Conservation (phyloP, 768 basidiomycete species). For the Tricholoma saponaceum region DNA sequence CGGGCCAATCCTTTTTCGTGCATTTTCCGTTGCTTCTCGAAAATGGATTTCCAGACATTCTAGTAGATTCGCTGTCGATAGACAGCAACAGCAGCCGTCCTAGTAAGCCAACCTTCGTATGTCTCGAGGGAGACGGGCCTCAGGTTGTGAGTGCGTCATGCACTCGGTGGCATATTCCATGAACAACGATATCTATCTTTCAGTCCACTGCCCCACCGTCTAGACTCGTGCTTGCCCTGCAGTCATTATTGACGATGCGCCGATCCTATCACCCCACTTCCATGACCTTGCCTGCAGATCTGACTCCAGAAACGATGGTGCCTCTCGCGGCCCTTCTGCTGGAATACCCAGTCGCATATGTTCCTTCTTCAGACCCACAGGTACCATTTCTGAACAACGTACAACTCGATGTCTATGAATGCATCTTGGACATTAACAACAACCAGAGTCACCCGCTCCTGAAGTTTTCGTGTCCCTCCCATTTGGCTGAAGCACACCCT, state of each 20-base stretch:
- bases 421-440: constrained; percentile 19
- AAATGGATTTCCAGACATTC: not conserved
- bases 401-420: constrained; percentile 50
- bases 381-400: constrained; percentile 40
- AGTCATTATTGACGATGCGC: constrained; percentile 5
- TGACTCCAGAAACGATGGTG: constrained; percentile 29
- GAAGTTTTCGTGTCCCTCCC: constrained; percentile 55
- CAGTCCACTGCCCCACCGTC: constrained; percentile 17
- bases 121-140: constrained; percentile 11
- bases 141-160: not conserved
- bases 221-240: constrained; percentile 8
- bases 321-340: constrained; percentile 57
- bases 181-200: not conserved
- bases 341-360: constrained; percentile 58
- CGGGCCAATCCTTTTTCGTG: constrained; percentile 54
- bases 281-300: constrained; percentile 23
- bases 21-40: constrained; percentile 29
- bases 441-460: constrained; percentile 33
- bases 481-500: constrained; percentile 16
- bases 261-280: constrained; percentile 10
- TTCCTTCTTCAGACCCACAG: constrained; percentile 24
- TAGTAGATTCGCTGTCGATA: not conserved
- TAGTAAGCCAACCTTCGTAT: constrained; percentile 9
- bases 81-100: not conserved
- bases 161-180: not conserved